phyloP scores from a whole-genome alignment of 768 basidiomycete genomes.

The Pulveroboletus sp. region DNA sequence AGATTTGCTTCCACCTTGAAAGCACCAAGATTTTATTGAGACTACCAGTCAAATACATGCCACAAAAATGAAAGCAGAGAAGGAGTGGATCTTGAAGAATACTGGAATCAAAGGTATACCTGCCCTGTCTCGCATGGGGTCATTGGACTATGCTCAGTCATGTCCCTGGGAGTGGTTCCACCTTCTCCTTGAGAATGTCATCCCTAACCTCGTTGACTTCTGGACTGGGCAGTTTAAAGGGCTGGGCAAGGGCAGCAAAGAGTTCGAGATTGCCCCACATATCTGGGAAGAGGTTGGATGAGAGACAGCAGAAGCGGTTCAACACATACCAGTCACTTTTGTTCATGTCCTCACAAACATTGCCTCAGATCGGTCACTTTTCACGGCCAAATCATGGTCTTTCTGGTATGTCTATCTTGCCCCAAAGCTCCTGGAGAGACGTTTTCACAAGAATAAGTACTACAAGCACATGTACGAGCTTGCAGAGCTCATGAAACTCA shows the following conservation, averaged over 20 bases:
- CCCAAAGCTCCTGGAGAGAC: conserved; percentile 5
- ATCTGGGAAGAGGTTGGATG: conserved; percentile 43
- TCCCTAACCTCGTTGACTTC: neutral
- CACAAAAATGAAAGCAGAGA: conserved; percentile 18
- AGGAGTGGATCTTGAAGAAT: conserved; percentile 20
- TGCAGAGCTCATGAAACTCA: too few relatives aligned
- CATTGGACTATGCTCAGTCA: neutral
- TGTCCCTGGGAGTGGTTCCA: conserved; percentile 3
- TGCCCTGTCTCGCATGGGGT: neutral
- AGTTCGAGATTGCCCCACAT: conserved; percentile 24
- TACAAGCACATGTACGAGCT: neutral
- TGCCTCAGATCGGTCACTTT: conserved; percentile 9
- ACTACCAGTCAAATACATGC: conserved; percentile 25
- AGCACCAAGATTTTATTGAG: conserved; percentile 28
- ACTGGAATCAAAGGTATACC: conserved; percentile 36
- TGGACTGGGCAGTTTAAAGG: conserved; percentile 28
- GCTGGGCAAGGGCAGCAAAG: conserved; percentile 27
- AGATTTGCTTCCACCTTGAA: conserved; percentile 33
- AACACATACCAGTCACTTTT: conserved; percentile 30
- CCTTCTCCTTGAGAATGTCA: neutral
- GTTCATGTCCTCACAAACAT: conserved; percentile 35
- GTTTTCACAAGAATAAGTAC: neutral
- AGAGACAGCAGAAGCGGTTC: conserved; percentile 23
- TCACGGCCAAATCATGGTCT: conserved; percentile 20
- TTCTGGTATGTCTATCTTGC: conserved; percentile 20